These are phyloP conservation scores for Cryptococcus wingfieldii DNA, from an alignment of 1,284 basidiomycete genomes.

Conservation along the genomic window DNA sequence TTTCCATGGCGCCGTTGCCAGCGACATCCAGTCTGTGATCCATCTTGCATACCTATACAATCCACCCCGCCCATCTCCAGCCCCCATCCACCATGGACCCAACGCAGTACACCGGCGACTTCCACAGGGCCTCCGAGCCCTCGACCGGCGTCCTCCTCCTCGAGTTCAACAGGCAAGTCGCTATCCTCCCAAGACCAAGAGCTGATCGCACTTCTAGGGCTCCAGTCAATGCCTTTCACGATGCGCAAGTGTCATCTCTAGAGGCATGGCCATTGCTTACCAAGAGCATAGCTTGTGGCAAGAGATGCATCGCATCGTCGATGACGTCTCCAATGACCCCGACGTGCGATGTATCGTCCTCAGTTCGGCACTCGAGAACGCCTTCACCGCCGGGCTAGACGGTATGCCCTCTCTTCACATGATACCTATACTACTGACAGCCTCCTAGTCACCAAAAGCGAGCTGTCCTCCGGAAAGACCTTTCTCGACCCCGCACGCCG, in stretches of 20 bases:
- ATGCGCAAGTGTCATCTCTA: constrained; percentile 51
- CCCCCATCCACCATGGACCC: constrained; percentile 11
- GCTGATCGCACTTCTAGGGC: constrained; percentile 48
- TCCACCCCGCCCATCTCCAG: background rate
- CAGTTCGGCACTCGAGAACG: constrained; percentile 62
- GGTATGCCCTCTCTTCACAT: constrained; percentile 51
- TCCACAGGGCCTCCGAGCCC: constrained; percentile 31
- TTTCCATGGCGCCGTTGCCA: background rate
- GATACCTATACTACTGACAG: background rate
- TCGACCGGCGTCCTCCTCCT: constrained; percentile 41
- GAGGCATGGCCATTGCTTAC: background rate
- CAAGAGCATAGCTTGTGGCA: constrained; percentile 60
- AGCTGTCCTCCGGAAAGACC: no score
- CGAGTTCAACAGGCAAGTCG: constrained; percentile 45
- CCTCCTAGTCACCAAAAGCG: background rate
- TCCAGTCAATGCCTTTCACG: constrained; percentile 72
- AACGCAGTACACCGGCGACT: constrained; percentile 25
- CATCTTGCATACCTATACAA: background rate
- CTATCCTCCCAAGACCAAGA: background rate
- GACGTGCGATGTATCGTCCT: constrained; percentile 68
- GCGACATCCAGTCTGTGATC: background rate
- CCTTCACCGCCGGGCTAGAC: constrained; percentile 78
- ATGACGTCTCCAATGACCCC: constrained; percentile 56
- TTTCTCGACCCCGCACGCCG: constrained; percentile 56
- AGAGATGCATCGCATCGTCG: constrained; percentile 62